Conservation (phyloP, 1,284 basidiomycete species). For the Porogramme epimiltina region DNA sequence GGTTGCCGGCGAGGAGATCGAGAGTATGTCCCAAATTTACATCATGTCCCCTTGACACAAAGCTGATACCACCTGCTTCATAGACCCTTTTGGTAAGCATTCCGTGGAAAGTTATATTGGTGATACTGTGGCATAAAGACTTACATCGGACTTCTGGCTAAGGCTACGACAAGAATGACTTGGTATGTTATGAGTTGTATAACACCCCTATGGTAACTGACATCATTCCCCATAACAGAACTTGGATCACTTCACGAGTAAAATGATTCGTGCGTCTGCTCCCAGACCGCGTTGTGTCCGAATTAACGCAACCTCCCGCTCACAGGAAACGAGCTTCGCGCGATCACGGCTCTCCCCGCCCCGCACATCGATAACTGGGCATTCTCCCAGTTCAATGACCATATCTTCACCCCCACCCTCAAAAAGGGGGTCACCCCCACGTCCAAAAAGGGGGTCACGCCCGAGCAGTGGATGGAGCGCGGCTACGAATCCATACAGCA, state of each 20-base stretch:
- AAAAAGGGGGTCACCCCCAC: too few species aligned
- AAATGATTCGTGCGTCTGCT: conserved; percentile 52
- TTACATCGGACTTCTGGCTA: conserved; percentile 1
- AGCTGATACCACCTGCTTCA: conserved; percentile 12
- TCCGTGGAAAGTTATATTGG: background rate
- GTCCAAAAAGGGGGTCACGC: conserved; percentile 50
- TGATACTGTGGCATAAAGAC: background rate
- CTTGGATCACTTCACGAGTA: conserved; percentile 66
- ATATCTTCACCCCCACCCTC: conserved; percentile 50
- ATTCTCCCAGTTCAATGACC: conserved; percentile 60
- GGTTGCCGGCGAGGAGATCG: conserved; percentile 71
- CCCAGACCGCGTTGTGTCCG: background rate
- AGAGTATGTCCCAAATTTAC: conserved; percentile 46
- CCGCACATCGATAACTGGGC: conserved; percentile 62
- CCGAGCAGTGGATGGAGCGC: conserved; percentile 55
- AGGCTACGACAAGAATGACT: conserved; percentile 69
- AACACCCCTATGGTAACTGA: conserved; percentile 6
- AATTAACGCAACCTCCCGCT: background rate
- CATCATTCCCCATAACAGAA: conserved; percentile 40
- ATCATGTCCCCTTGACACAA: conserved; percentile 5
- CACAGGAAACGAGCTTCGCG: conserved; percentile 55
- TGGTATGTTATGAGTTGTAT: conserved; percentile 39
- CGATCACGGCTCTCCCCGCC: conserved; percentile 55
- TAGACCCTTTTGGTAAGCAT: conserved; percentile 55
- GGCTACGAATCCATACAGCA: conserved; percentile 47